Evolutionary conservation across 1,284 basidiomycete species (phyloP).

Genomic region (Hemileia vastatrix): DNA sequence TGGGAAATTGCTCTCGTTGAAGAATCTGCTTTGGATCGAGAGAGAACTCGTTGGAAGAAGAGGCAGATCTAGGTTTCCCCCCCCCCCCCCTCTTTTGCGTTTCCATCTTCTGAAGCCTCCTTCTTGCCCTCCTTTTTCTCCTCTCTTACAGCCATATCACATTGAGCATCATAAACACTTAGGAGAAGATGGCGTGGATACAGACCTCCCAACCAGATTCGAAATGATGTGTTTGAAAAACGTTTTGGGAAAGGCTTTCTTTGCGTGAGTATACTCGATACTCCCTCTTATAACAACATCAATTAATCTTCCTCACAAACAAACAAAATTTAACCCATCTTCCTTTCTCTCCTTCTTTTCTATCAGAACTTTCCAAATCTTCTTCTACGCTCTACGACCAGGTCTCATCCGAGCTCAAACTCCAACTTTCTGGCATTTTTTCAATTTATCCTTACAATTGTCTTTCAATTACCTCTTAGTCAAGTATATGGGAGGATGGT

Average conservation of each 20-base stretch:
- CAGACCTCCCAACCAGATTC: slow-evolving; percentile 76
- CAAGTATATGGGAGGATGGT: slow-evolving; percentile 51
- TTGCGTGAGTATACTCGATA: slow-evolving; percentile 57
- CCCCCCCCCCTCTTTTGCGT: no score
- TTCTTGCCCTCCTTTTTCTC: no score
- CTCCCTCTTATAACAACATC: no score
- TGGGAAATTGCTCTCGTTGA: no score
- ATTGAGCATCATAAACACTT: slow-evolving; percentile 87
- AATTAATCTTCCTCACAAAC: no score
- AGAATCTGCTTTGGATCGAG: no score
- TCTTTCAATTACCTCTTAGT: slow-evolving; percentile 63
- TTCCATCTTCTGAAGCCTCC: no score
- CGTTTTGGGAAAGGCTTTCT: slow-evolving; percentile 93
- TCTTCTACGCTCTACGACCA: slow-evolving; percentile 93
- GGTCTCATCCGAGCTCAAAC: slow-evolving; percentile 81
- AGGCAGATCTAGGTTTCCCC: no score
- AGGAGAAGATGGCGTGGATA: slow-evolving; percentile 89
- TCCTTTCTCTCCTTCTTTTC: no score
- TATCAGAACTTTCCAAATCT: slow-evolving; percentile 72
- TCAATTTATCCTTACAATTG: slow-evolving; percentile 65
- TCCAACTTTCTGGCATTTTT: slow-evolving; percentile 69
- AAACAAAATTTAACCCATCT: no score
- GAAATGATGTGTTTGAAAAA: slow-evolving; percentile 83
- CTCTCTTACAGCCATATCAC: slow-evolving; percentile 75
- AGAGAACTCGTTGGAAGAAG: no score